These are phyloP conservation scores for Penicillium sp. DNA, from an alignment of 2,329 filamentous ascomycete species.

Conservation along the genomic window DNA sequence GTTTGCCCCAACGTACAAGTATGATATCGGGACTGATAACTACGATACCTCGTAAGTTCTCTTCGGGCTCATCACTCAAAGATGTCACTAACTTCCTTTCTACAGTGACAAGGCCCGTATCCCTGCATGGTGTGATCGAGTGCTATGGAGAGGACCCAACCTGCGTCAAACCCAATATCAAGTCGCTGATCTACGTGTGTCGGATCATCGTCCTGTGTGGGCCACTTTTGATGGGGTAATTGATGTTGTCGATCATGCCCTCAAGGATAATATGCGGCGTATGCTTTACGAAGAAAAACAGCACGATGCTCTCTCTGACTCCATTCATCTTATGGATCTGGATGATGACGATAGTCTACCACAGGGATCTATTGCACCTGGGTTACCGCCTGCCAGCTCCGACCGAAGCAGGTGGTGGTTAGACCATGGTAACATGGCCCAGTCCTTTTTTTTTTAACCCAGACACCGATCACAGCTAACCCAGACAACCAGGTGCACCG, in stretches of 20 bases:
- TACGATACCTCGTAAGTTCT: constrained; percentile 84
- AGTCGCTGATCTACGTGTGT: constrained; percentile 80
- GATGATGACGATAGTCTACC: constrained; percentile 76
- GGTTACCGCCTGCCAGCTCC: constrained; percentile 64
- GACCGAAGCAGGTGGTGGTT: constrained; percentile 67
- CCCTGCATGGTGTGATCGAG: constrained; percentile 94
- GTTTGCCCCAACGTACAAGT: constrained; percentile 95
- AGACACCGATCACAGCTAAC: background rate
- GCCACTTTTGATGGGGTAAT: constrained; percentile 84
- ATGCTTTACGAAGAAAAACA: constrained; percentile 72
- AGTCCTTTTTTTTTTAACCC: background rate
- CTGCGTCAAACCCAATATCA: constrained; percentile 82
- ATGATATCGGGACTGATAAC: constrained; percentile 79
- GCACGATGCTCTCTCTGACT: constrained; percentile 47
- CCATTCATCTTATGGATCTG: constrained; percentile 23
- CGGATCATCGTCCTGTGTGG: constrained; percentile 94
- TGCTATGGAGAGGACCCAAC: constrained; percentile 81
- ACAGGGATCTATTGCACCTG: constrained; percentile 80
- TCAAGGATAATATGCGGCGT: constrained; percentile 70
- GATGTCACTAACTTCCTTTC: background rate
- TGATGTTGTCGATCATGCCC: constrained; percentile 73
- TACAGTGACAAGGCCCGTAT: constrained; percentile 84
- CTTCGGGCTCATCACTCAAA: background rate
- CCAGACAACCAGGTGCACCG: constrained; percentile 57
- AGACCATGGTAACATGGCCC: constrained; percentile 51